Base-by-base conservation (phyloP, 805 yeast species). In the Debaryomyces prosopidis region DNA sequence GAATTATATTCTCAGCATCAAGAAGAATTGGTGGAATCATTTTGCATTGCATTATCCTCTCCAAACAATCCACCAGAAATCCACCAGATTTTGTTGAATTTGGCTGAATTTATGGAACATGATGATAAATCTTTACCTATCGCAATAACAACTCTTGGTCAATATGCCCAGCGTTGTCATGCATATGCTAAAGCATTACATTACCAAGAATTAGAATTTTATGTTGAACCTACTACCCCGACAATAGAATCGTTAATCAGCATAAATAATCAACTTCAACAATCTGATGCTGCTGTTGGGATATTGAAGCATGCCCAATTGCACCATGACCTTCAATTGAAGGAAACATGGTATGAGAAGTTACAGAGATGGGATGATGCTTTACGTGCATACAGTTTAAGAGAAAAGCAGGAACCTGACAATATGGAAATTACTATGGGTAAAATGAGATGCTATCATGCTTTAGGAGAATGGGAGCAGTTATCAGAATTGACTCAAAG, bases 321-420 rank as follows among this genome's bases (percentile, higher is more conserved):
- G 49, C 92, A 88, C 50, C 96, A 92, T 58, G 89, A 86, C 45
- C 71, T 94, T 37, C 97, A 91, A 64, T 76, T 95, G 49, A 92
- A 91, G 59, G 99, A 94, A 65, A 88, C 97, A 0, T 94, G 99
- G 99, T 94, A 89, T 58, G 99, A 94, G 63, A 94, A 92, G 60
- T 71, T 94, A 36, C 97, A 90, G 59, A 75, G 98, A 50, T 94
- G 99, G 99, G 98, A 92, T 54, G 99, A 94, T 66, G 99, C 99
- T 0, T 71, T 94, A 49, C 79, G 81, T 39, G 97, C 97, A 0
- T 94, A 94, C 62, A 84, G 85, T 52, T 88, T 84, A 55, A 77
- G 97, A 58, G 92, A 83, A 54, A 71, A 70, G 47, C 60, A 60
- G 26, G 84, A 79, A 38, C 83, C 83, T 3, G 85, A 84, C 45